Evolutionary conservation across 208 protist species (phyloP), one percentile per base, ranked within the genome.

Genomic region (Blechomonas ayalai): DNA sequence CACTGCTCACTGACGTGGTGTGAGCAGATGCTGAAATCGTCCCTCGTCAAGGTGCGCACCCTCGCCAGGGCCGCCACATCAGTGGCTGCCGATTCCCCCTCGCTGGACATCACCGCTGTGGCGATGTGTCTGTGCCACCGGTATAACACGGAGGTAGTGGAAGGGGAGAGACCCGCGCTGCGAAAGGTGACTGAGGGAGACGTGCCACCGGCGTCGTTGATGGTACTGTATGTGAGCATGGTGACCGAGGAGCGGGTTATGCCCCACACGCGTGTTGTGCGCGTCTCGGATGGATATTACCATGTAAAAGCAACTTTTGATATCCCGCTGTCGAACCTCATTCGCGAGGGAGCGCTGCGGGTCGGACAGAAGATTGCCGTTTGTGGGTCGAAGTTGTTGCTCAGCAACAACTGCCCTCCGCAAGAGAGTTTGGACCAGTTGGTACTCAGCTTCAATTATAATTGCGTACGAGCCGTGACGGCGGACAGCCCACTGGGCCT

Each of bases 71-170:
- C 33, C 51, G 28, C 28, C 27, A 43, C 10, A 12, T 19, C 36
- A 28, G 27, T 53, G 10, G 37, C 49, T 5, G 15, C 51, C 18
- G 65, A 55, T 1, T 51, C 52, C 20, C 58, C 31, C 13, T 61
- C 22, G 4, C 38, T 52, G 10, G 31, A 10, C n/a, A 20, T 47
- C 25, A 52, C 53, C 45, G 2, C n/a, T n/a, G 33, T 59, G 20
- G 47, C 48, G 12, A n/a, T 80, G 34, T 64, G 68, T n/a, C 20
- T 89, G 24, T 84, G 70, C 24, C 53, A 73, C 9, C 66, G 76
- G 44, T 93, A 90, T 64, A 93, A 93, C 55, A 64, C 36, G 15
- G 80, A 93, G 60, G 67, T 86, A 46, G 74, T 88, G 22, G 52
- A 73, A 18, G 79, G 73, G 0, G 55, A 67, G 33, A 67, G 81